A percentile compares a stretch with the other conserved stretches of the same genome.
Evolutionary conservation across 192 early-diverging fungal genomes (phyloP).

Genomic region (Spinellus fusiger): DNA sequence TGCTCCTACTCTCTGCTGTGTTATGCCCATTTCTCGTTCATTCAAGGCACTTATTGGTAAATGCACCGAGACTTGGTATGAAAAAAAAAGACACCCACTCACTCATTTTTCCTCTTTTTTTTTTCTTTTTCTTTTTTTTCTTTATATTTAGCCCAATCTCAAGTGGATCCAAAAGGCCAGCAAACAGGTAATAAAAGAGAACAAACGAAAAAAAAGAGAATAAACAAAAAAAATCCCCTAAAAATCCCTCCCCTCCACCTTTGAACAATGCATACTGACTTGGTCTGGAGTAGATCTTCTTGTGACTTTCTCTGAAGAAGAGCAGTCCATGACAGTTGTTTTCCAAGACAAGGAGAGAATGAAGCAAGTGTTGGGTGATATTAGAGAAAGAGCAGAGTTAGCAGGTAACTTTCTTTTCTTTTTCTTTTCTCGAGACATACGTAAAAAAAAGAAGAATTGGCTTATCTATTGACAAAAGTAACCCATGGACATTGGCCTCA

Average conservation of each 20-base stretch:
- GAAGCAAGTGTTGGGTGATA: not conserved
- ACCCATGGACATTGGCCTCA: not conserved
- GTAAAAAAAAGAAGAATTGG: not conserved
- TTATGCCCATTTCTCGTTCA: conserved; percentile 1
- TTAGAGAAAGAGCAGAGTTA: not conserved
- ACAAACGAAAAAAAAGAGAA: too few species aligned
- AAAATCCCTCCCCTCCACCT: too few species aligned
- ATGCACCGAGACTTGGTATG: too few species aligned
- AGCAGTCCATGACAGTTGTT: not conserved
- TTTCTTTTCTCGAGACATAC: too few species aligned
- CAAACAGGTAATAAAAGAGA: too few species aligned
- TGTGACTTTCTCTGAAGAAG: not conserved
- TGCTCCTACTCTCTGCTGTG: conserved; percentile 2
- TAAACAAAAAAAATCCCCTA: too few species aligned
- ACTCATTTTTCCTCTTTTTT: not conserved
- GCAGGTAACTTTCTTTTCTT: too few species aligned
- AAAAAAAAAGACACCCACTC: not conserved
- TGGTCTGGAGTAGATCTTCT: not conserved
- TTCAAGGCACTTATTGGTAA: conserved; percentile 9
- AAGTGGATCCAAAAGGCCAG: not conserved
- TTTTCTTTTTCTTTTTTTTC: not conserved
- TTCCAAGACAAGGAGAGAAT: conserved; percentile 3
- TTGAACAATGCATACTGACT: not conserved
- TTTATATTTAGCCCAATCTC: not conserved
- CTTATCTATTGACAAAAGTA: not conserved